phyloP scores from a whole-genome alignment of 441 rosid species.

The Pelargonium myrrhifolium region DNA sequence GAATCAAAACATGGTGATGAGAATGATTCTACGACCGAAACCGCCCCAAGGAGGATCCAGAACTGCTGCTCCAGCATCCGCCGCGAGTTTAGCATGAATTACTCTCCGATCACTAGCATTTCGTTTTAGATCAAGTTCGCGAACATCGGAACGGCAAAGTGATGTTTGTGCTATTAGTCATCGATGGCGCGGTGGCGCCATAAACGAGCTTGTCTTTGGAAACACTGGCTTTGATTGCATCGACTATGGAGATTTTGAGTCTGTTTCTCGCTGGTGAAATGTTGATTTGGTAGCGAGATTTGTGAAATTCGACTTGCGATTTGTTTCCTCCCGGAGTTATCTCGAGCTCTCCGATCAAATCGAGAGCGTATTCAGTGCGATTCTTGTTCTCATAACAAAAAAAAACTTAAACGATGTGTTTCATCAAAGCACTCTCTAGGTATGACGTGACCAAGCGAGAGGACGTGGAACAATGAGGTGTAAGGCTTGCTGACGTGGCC shows the following conservation, averaged over 20 bases:
- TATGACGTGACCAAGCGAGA: too few species aligned
- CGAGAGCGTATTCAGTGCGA: conserved; percentile 63
- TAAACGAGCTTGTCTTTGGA: conserved; percentile 73
- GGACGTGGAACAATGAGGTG: too few species aligned
- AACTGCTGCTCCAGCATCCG: conserved; percentile 16
- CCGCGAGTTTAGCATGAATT: conserved; percentile 6
- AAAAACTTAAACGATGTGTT: too few species aligned
- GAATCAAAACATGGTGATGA: too few species aligned
- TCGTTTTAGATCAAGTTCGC: conserved; percentile 14
- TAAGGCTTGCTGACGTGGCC: too few species aligned
- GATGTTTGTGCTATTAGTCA: not conserved
- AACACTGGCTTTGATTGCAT: conserved; percentile 75
- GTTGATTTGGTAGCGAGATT: conserved; percentile 29
- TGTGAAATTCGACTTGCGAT: conserved; percentile 69
- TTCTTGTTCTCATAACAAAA: conserved; percentile 39
- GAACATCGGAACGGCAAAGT: conserved; percentile 6
- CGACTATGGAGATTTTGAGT: conserved; percentile 52
- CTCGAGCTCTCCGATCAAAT: conserved; percentile 65
- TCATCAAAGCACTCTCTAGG: too few species aligned
- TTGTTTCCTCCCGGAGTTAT: conserved; percentile 63
- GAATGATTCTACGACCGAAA: too few species aligned
- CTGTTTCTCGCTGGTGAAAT: not conserved
- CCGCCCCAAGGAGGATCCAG: conserved; percentile 15
- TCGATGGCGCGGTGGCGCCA: conserved; percentile 33
- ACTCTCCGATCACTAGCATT: conserved; percentile 9